These are phyloP conservation scores for Cyberlindnera samutprakarnensis DNA, from an alignment of 805 yeast genomes.

Conservation along the genomic window DNA sequence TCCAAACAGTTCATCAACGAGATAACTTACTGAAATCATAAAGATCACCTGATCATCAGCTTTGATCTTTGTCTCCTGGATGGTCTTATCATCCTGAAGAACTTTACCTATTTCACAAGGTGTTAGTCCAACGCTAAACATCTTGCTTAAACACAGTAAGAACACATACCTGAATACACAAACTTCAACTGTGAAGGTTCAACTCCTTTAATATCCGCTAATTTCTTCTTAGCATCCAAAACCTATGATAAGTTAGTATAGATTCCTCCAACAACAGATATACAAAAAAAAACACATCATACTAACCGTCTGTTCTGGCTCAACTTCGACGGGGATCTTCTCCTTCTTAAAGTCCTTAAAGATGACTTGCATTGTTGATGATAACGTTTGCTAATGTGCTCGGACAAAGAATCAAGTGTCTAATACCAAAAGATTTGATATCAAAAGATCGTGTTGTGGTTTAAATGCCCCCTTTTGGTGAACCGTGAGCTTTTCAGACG, in stretches of 20 bases:
- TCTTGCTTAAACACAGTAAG: background rate
- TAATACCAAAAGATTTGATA: too few relatives aligned
- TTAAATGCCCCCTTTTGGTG: too few relatives aligned
- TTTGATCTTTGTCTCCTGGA: slow-evolving; percentile 68
- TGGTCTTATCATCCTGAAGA: slow-evolving; percentile 71
- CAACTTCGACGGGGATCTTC: slow-evolving; percentile 74
- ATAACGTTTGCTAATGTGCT: too few relatives aligned
- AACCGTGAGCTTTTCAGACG: too few relatives aligned
- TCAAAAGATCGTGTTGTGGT: too few relatives aligned
- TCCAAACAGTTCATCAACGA: background rate
- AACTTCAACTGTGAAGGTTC: slow-evolving; percentile 74
- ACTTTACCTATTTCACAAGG: slow-evolving; percentile 59
- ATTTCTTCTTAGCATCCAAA: slow-evolving; percentile 58
- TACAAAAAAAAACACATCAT: background rate
- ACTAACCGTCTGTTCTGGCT: slow-evolving; percentile 57
- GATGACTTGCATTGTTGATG: slow-evolving; percentile 55
- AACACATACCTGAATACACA: slow-evolving; percentile 66
- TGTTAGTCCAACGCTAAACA: slow-evolving; percentile 2
- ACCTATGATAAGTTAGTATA: too few relatives aligned
- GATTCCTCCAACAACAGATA: too few relatives aligned
- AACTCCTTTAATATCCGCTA: slow-evolving; percentile 62
- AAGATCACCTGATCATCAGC: slow-evolving; percentile 84
- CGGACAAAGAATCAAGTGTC: too few relatives aligned
- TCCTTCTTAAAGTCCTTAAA: slow-evolving; percentile 93
- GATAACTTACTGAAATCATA: slow-evolving; percentile 61